These are phyloP conservation scores for Bipolaris zeicola DNA, from an alignment of 2,329 filamentous ascomycete species.

Conservation along the genomic window DNA sequence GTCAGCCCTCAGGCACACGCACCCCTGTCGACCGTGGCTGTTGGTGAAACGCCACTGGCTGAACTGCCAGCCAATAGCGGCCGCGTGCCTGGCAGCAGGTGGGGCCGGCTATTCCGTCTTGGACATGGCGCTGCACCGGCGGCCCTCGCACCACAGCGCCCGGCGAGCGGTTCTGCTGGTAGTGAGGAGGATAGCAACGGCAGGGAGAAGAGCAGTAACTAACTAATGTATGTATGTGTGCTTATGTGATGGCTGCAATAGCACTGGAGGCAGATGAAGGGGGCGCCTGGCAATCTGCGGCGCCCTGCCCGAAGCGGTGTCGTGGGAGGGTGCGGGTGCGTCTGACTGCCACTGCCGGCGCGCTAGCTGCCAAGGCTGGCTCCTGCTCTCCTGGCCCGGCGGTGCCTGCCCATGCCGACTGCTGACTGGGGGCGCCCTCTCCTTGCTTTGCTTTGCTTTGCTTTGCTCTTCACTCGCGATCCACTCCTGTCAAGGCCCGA, in stretches of 20 bases:
- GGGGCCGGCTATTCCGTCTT: slow-evolving; percentile 3
- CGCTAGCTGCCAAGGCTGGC: slow-evolving; percentile 15
- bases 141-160: not conserved
- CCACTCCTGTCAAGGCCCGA: slow-evolving; percentile 17
- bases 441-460: not conserved
- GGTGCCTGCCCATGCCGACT: slow-evolving; percentile 15
- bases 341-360: slow-evolving; percentile 6
- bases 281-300: not conserved
- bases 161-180: not conserved
- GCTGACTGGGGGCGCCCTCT: slow-evolving; percentile 16
- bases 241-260: not conserved
- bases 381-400: slow-evolving; percentile 9
- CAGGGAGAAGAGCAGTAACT: not conserved
- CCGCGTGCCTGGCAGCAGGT: slow-evolving; percentile 8
- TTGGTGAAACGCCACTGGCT: slow-evolving; percentile 11
- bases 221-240: too few species aligned
- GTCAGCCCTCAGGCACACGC: not conserved
- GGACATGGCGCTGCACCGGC: slow-evolving; percentile 3
- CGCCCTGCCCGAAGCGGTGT: slow-evolving; percentile 1
- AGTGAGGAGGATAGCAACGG: not conserved
- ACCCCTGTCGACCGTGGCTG: slow-evolving; percentile 6
- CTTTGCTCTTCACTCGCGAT: slow-evolving; percentile 17
- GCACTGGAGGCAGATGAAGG: not conserved
- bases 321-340: not conserved
- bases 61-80: not conserved